Base-by-base conservation (phyloP, 192 early-diverging fungal genomes). In the Mortierella hygrophila region DNA sequence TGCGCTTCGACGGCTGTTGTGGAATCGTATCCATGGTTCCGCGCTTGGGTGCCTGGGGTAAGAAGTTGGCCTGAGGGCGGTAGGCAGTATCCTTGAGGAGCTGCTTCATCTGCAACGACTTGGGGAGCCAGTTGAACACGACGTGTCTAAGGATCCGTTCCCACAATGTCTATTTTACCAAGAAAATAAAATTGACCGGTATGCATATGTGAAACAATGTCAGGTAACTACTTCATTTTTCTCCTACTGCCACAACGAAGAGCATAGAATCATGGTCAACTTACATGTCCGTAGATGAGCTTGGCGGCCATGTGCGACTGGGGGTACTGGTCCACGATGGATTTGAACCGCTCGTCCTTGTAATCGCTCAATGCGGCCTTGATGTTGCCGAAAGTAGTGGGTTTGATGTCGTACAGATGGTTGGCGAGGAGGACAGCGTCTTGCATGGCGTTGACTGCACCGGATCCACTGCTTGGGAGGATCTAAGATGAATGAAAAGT, bases 381-480 rank as follows among this genome's bases (percentile, higher is more conserved):
- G 37, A 70, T 70, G 32, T 21, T 37, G 5, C 1, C 69, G 7
- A 21, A 21, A 9, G 13, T 42, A 2, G 54, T 21, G 20, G 47
- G 29, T 18, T 75, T 35, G 7, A 75, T 47, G 20, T 75, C 73
- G 37, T 75, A 75, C 15, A 75, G 46, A 2, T 52, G 32, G 52
- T 75, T 75, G 29, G 52, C 73, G 32, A 75, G 38, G 18, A 75
- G 29, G 73, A 75, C 73, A 1, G 73, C 73, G 38, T 75, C 73
- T 13, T 75, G 73, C 73, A 75, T 75, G 8, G 73, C 49, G 21
- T 32, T 32, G 21, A 75, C 49, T 16, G 73, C 73, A 46, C 73
- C 73, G 2, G 47, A 52, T 16, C 73, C 73, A 23, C 41, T 52
- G 38, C 73, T 75, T 16, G 73, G 73, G 9, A 54, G 73, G 32